Conservation (phyloP, 1,284 basidiomycete genomes). For the Taiwanofungus camphoratus region DNA sequence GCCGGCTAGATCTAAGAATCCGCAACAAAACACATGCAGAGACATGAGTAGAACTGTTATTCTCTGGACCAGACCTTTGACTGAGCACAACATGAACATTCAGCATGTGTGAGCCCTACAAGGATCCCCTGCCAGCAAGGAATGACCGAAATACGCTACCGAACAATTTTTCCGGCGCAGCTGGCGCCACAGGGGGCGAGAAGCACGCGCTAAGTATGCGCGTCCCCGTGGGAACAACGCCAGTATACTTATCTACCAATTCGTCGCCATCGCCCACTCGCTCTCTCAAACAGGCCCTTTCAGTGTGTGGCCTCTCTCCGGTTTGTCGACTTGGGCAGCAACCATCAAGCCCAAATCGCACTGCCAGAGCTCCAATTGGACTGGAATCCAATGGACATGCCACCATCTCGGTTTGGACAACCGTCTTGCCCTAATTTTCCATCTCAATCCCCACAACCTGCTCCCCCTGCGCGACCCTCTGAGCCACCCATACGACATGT, state of each 20-base stretch:
- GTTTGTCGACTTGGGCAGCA: slow-evolving; percentile 5
- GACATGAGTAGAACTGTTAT: too few species aligned
- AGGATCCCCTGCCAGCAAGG: too few species aligned
- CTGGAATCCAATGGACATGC: slow-evolving; percentile 29
- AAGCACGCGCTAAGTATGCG: too few species aligned
- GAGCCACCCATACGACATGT: slow-evolving; percentile 12
- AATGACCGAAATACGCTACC: too few species aligned
- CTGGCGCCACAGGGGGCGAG: slow-evolving; percentile 4
- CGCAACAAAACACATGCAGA: too few species aligned
- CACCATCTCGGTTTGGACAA: slow-evolving; percentile 22
- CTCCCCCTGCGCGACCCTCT: slow-evolving; percentile 16
- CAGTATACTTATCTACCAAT: slow-evolving; percentile 1
- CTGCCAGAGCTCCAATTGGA: slow-evolving; percentile 17
- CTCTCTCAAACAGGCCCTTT: slow-evolving; percentile 6
- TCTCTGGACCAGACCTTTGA: too few species aligned
- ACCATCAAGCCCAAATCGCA: slow-evolving; percentile 4
- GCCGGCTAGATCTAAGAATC: too few species aligned
- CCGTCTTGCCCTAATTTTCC: slow-evolving; percentile 13
- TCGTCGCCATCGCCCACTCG: slow-evolving; percentile 1
- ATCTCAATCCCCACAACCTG: slow-evolving; percentile 3
- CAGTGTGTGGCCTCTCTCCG: slow-evolving; percentile 1
- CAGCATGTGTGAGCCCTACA: too few species aligned
- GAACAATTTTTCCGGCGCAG: slow-evolving; percentile 9
- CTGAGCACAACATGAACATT: too few species aligned
- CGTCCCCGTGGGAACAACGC: slow-evolving; percentile 8